Evolutionary conservation across 306 rosid genomes (phyloP), one percentile per base, ranked within the genome.

Genomic region (Amphicarpaea edgeworthii): DNA sequence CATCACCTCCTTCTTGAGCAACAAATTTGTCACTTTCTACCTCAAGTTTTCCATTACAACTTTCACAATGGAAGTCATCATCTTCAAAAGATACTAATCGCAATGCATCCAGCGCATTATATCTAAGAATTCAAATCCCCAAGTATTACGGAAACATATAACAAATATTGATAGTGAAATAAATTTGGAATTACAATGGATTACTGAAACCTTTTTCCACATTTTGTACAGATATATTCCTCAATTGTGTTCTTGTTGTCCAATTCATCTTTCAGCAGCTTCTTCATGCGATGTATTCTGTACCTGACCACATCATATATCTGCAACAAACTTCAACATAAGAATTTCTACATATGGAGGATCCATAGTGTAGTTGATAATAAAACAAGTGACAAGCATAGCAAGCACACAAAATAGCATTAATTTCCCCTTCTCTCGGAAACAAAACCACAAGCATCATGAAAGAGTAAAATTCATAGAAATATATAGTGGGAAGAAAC

Each of bases 171-270:
- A 60, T 43, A 26, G 23, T 7, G 14, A 24, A 17, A 51, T 19
- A 17, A 51, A 51, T 19, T 8, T 51, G 26, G 26, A 60, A 62
- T 45, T 43, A 55, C 37, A 69, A 42, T 60, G 43, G 58, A 62
- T 38, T 68, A 51, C 66, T 26, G 51, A 80, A 72, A 94, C 98
- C 98, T 92, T 90, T 85, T 94, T 62, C 84, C 82, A 81, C 97
- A 94, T 80, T 79, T 92, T 12, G 90, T 89, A 84, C 98, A 94
- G 81, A 92, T 86, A 71, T 94, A 94, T 81, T 92, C 93, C 69
- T 92, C 96, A 86, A 94, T 81, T 20, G 96, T 94, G 81, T 94
- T 92, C 83, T 90, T 94, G 92, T 94, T 91, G 83, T 94, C 98
- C 85, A 94, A 80, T 80, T 94, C 98, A 87, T 92, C 98, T 92